These are phyloP conservation scores for Luvunga scandens DNA, from an alignment of 345 rosid species.

Conservation along the genomic window DNA sequence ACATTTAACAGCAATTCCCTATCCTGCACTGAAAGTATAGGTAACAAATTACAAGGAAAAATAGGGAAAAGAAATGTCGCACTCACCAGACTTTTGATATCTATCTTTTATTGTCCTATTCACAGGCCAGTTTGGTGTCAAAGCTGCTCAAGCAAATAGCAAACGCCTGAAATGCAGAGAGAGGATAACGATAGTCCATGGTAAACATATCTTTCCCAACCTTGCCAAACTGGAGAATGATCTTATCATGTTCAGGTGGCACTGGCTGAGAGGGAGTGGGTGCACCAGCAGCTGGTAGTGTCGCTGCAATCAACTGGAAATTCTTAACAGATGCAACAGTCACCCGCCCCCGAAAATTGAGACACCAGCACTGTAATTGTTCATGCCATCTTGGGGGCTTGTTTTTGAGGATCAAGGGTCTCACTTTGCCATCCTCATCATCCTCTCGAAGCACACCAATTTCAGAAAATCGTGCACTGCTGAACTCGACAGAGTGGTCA, in stretches of 20 bases:
- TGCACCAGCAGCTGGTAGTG: constrained; percentile 38
- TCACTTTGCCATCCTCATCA: constrained; percentile 29
- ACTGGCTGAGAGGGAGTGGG: constrained; percentile 38
- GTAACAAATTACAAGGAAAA: too few relatives aligned
- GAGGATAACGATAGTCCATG: constrained; percentile 93
- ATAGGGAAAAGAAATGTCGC: neutral
- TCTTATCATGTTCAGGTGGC: constrained; percentile 71
- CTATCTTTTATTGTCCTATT: constrained; percentile 38
- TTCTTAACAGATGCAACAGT: constrained; percentile 70
- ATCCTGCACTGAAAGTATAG: neutral
- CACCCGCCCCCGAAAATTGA: constrained; percentile 64
- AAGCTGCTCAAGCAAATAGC: constrained; percentile 99
- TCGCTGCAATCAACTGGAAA: constrained; percentile 55
- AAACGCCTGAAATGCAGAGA: constrained; percentile 96
- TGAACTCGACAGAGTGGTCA: constrained; percentile 47
- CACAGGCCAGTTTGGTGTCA: constrained; percentile 98
- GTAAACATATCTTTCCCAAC: constrained; percentile 98
- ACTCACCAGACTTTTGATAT: neutral
- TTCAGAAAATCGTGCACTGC: constrained; percentile 48
- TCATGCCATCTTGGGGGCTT: constrained; percentile 75
- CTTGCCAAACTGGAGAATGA: constrained; percentile 94
- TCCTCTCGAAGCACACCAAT: constrained; percentile 12
- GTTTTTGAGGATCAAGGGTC: constrained; percentile 55
- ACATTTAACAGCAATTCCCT: constrained; percentile 13
- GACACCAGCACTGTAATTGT: constrained; percentile 66